These are phyloP conservation scores for Arabidopsis arenosa DNA, from an alignment of 345 rosid genomes.

Conservation along the genomic window DNA sequence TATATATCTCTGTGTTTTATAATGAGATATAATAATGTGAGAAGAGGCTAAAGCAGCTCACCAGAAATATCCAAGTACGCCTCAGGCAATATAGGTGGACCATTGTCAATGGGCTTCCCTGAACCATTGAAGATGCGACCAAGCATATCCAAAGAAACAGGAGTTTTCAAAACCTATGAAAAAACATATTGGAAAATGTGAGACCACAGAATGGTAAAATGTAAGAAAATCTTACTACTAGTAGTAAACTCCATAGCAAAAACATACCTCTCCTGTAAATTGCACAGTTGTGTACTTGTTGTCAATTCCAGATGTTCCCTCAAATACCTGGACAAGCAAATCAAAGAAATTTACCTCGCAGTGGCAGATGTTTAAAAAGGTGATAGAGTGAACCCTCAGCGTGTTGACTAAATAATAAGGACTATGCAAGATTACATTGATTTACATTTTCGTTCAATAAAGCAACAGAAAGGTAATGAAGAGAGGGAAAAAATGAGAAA, in stretches of 20 bases:
- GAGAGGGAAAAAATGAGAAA: slow-evolving; percentile 18
- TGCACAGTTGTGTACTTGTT: slow-evolving; percentile 92
- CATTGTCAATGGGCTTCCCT: slow-evolving; percentile 96
- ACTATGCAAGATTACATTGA: background rate
- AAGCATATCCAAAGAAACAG: slow-evolving; percentile 94
- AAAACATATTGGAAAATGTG: slow-evolving; percentile 10
- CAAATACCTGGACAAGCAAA: slow-evolving; percentile 65
- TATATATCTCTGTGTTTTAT: background rate
- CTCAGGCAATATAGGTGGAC: slow-evolving; percentile 93
- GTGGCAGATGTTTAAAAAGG: background rate
- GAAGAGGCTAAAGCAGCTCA: slow-evolving; percentile 36
- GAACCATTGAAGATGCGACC: slow-evolving; percentile 97
- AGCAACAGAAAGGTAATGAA: slow-evolving; percentile 12
- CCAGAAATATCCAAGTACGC: slow-evolving; percentile 96
- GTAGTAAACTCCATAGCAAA: background rate
- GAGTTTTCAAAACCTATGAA: slow-evolving; percentile 83
- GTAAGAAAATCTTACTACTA: background rate
- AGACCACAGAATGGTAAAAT: background rate
- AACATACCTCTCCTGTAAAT: slow-evolving; percentile 87
- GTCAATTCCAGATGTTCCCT: slow-evolving; percentile 96
- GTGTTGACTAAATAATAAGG: background rate
- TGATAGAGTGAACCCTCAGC: background rate
- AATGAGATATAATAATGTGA: background rate
- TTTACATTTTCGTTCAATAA: background rate
- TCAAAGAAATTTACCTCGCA: background rate